Conservation (phyloP, 169 alveolate genomes). For the Plasmodium cynomolgi region DNA sequence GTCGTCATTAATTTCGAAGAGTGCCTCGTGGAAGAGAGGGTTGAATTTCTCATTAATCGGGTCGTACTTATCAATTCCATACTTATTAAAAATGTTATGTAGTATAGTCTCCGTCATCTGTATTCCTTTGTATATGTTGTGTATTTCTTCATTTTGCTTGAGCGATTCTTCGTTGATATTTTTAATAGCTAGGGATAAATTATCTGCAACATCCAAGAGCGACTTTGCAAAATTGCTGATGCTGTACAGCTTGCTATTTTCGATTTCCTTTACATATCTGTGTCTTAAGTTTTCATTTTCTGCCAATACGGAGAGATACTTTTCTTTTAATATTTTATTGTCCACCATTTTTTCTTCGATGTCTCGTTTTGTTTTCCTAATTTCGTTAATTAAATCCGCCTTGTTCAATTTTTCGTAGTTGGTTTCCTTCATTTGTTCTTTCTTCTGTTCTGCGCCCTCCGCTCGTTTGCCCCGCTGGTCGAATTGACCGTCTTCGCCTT, state of each 20-base stretch:
- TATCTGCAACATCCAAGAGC: constrained; percentile 91
- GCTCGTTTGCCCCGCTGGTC: neutral
- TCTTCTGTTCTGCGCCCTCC: constrained; percentile 18
- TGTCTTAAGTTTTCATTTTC: constrained; percentile 88
- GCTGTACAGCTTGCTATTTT: constrained; percentile 86
- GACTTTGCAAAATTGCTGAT: constrained; percentile 92
- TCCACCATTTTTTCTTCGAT: constrained; percentile 78
- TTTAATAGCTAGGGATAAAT: constrained; percentile 86
- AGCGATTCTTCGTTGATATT: constrained; percentile 75
- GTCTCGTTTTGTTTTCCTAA: constrained; percentile 64
- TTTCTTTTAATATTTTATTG: constrained; percentile 80
- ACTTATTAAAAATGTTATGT: constrained; percentile 88
- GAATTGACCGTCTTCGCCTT: neutral
- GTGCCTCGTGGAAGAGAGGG: constrained; percentile 94
- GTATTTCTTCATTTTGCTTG: constrained; percentile 71
- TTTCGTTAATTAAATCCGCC: constrained; percentile 51
- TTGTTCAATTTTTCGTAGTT: constrained; percentile 44
- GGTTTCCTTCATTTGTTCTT: constrained; percentile 9
- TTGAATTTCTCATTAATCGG: constrained; percentile 91
- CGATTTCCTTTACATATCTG: constrained; percentile 84
- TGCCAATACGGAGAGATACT: constrained; percentile 85
- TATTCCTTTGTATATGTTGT: constrained; percentile 86
- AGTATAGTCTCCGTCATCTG: constrained; percentile 89
- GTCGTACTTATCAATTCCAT: constrained; percentile 87
- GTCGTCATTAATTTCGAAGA: constrained; percentile 89